Base-by-base conservation (phyloP, 2,329 filamentous ascomycete species). In the Cytospora paraplurivora region DNA sequence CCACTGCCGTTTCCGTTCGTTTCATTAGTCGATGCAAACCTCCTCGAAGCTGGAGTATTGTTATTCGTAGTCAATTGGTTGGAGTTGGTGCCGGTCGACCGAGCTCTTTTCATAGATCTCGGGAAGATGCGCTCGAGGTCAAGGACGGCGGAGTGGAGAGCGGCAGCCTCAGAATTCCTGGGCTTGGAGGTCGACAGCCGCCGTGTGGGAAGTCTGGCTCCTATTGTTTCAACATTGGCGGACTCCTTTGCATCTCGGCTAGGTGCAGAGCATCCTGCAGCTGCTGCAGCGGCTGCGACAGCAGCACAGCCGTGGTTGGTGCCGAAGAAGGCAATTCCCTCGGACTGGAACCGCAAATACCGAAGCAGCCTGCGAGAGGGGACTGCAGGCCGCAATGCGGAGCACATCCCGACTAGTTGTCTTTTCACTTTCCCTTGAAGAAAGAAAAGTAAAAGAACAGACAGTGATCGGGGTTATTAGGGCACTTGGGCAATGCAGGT, bases 281-380 rank as follows among this genome's bases (percentile, higher is more conserved):
- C 32, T 21, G 55, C 12, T 50, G 52, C 41, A n/a, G 21, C 44
- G 19, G 47, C 19, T 8, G 11, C 44, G 67, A 19, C 21, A 53
- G 59, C n/a, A 56, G 60, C 44, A 10, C 27, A 35, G 37, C 62
- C 65, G 62, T 73, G 71, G 70, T 77, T 79, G 60, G 77, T 72
- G 61, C 72, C 78, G 74, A 83, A 81, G 70, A 85, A 83, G 67
- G 77, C 79, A 53, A 84, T 72, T 61, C 80, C 79, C 69, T 90
- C 83, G 68, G 89, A 86, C 74, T 93, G 91, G 60, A 81, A 85
- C 68, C 86, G 87, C 67, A 95, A 81, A 74, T 91, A 94, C 69
- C 87, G 87, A 67, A 95, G 80, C 21, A 94, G 83, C 64, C 75
- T 78, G 68, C 76, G 76, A 58, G 84, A 86, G 33, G 84, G 84